Base-by-base conservation (phyloP, 2,329 filamentous ascomycete genomes). In the Fusarium pseudonygamai region DNA sequence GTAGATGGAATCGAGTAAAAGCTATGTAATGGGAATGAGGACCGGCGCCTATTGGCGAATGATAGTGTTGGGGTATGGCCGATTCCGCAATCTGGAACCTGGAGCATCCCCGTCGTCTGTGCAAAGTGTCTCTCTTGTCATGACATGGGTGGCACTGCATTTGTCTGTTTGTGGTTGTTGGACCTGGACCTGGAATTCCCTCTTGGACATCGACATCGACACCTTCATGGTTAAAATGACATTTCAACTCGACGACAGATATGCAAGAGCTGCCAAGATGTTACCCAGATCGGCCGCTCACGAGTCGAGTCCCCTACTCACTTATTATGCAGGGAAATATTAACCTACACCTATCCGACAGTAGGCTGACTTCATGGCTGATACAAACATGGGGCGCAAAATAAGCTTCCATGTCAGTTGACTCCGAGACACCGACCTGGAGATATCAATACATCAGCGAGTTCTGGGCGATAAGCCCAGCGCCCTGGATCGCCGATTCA, bases 1-100 rank as follows among this genome's bases (percentile, higher is more conserved):
- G 67, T 78, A 75, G 75, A 45, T 78, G 76, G 45, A 78, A 78
- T 78, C 73, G 77, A 70, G 76, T 78, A 78, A 78, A 65, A 75
- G 64, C 76, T 78, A 78, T 75, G 76, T 78, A 78, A 78, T 78
- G 53, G 60, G 69, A 78, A 77, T 59, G 61, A 50, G 71, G 56
- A 67, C 37, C 42, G 67, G 71, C 73, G 76, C 67, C 71, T 76
- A 77, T 75, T 66, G 74, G 65, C 76, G 73, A 78, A 78, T 78
- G 63, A 67, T 62, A 55, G 39, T 45, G 56, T 49, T 34, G 65
- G 46, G 52, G 32, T 66, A 69, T 70, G 63, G 47, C 72, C 71
- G 64, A 73, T 75, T 71, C 75, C 66, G 72, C 66, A 73, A 74
- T 67, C 47, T 68, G 46, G 69, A 62, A 47, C 64, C 53, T 68